Conservation (phyloP, 345 rosid genomes). For the Eucalyptus leucophloia region DNA sequence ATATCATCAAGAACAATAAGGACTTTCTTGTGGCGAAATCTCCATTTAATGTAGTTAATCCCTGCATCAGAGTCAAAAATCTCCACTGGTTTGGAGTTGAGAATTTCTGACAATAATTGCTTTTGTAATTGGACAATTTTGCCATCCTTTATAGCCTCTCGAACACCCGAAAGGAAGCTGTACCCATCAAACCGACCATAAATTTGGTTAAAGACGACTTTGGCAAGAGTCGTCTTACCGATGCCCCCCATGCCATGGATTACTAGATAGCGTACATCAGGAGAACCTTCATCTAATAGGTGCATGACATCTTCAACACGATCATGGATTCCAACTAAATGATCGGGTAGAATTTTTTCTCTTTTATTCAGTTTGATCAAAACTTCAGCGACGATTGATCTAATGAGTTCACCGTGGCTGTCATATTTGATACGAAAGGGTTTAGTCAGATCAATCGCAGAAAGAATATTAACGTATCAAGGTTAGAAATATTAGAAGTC, state of each 20-base stretch:
- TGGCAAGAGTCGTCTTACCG: background rate
- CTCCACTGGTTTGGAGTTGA: background rate
- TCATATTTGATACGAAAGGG: background rate
- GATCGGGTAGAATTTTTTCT: background rate
- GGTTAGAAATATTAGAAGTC: background rate
- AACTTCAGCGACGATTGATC: background rate
- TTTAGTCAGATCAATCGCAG: background rate
- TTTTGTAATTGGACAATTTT: too few relatives aligned
- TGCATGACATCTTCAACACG: background rate
- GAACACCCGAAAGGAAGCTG: background rate
- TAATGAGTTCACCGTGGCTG: background rate
- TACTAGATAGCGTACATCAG: background rate
- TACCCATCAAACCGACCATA: accelerated
- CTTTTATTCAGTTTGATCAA: background rate
- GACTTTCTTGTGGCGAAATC: background rate
- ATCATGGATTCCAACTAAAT: background rate
- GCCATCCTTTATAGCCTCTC: background rate
- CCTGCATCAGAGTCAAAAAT: background rate
- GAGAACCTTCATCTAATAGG: background rate
- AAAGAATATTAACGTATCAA: background rate
- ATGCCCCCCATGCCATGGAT: background rate
- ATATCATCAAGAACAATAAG: background rate
- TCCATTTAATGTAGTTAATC: too few relatives aligned
- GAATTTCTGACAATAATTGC: background rate
- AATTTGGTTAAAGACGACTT: background rate